A percentile compares a stretch with the other conserved stretches of the same genome.
Conservation (phyloP, 139 green algal genomes). For the Diplosphaera chodatii region DNA sequence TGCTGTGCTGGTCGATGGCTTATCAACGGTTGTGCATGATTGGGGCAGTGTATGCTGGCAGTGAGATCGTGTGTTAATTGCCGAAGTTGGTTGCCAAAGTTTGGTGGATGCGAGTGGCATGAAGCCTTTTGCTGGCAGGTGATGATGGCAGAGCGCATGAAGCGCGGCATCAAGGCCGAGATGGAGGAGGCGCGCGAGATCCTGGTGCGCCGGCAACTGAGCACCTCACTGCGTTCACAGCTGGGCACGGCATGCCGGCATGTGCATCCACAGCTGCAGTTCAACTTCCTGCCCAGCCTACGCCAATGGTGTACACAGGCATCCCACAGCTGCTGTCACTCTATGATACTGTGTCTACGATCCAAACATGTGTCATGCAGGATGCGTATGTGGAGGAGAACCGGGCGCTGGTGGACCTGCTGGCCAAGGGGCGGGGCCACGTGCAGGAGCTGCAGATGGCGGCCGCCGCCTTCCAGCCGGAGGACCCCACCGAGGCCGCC, state of each 20-base stretch:
- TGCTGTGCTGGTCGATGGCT: neutral
- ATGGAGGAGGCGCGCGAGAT: constrained; percentile 4
- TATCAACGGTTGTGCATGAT: neutral
- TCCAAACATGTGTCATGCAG: neutral
- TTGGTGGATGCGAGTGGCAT: too few relatives aligned
- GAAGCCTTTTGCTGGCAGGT: neutral
- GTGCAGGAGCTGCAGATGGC: neutral
- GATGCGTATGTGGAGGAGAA: constrained; percentile 1
- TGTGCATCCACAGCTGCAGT: too few relatives aligned
- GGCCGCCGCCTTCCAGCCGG: neutral
- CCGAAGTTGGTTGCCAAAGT: too few relatives aligned
- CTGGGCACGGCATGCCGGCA: too few relatives aligned
- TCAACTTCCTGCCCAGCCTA: too few relatives aligned
- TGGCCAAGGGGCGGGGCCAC: neutral
- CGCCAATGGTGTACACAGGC: too few relatives aligned
- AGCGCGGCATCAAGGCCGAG: neutral
- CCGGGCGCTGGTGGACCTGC: neutral
- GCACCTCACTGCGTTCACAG: too few relatives aligned
- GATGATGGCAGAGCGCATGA: neutral
- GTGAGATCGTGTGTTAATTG: too few relatives aligned
- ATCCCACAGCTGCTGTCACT: too few relatives aligned
- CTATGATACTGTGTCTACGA: too few relatives aligned
- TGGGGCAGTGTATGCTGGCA: too few relatives aligned
- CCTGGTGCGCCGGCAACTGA: neutral
- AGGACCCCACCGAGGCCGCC: neutral